Percentiles rank a stretch among this genome's conserved stretches.
Conservation (phyloP, 441 rosid genomes). For the Raphanus hybrid region DNA sequence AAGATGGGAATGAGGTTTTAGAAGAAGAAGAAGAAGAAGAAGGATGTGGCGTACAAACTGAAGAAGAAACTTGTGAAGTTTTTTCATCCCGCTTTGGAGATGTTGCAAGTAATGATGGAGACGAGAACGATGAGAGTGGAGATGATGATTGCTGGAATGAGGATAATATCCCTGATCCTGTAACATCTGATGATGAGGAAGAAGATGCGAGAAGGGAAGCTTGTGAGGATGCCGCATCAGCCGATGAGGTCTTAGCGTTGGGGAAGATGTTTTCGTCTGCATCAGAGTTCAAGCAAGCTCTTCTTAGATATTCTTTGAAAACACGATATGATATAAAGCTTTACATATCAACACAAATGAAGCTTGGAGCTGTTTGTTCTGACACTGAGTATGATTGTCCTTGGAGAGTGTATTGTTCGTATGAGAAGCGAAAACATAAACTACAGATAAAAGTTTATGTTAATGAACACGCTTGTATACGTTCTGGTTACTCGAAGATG, state of each 20-base stretch:
- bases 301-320: too few relatives aligned
- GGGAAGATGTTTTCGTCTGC: too few relatives aligned
- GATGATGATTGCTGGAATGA: background rate
- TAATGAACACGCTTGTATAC: background rate
- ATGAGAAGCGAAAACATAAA: background rate
- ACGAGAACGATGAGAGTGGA: background rate
- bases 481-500: background rate
- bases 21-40: background rate
- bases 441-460: background rate
- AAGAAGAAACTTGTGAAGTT: background rate
- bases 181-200: too few relatives aligned
- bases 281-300: too few relatives aligned
- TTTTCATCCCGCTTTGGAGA: background rate
- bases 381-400: background rate
- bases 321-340: background rate
- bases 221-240: background rate
- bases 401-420: background rate
- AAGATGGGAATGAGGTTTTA: background rate
- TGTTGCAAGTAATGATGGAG: background rate
- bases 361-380: background rate
- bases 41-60: background rate
- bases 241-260: background rate
- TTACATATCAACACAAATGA: background rate
- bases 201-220: too few relatives aligned
- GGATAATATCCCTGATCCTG: too few relatives aligned